phyloP scores from a whole-genome alignment of 1,284 basidiomycete genomes.

The Abortiporus biennis region DNA sequence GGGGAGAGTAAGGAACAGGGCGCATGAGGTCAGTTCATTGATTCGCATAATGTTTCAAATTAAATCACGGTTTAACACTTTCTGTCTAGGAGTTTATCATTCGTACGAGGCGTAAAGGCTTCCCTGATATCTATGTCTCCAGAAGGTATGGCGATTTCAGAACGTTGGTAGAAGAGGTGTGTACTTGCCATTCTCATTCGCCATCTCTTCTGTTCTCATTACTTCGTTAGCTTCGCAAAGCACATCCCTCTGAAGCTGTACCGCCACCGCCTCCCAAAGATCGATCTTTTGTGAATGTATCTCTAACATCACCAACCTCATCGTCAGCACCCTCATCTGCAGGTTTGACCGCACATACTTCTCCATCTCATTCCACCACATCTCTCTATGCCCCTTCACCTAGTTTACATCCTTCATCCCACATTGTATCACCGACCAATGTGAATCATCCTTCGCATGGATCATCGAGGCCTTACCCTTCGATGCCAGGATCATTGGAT shows the following conservation, averaged over 20 bases:
- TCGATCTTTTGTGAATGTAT: slow-evolving; percentile 53
- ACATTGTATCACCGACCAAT: too few relatives aligned
- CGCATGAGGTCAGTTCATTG: slow-evolving; percentile 69
- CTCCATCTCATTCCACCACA: too few relatives aligned
- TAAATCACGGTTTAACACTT: slow-evolving; percentile 4
- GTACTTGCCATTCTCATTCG: slow-evolving; percentile 18
- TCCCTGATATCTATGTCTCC: slow-evolving; percentile 81
- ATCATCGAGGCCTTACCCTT: slow-evolving; percentile 2
- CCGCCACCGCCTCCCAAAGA: slow-evolving; percentile 84
- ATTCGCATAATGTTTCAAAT: background rate
- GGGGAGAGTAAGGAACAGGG: slow-evolving; percentile 75
- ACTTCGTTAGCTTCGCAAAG: slow-evolving; percentile 64
- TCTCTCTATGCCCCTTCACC: too few relatives aligned
- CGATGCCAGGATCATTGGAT: slow-evolving; percentile 19
- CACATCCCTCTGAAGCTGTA: slow-evolving; percentile 76
- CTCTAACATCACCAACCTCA: slow-evolving; percentile 29
- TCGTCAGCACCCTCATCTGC: slow-evolving; percentile 23
- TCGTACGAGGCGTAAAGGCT: slow-evolving; percentile 71
- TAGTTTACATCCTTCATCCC: too few relatives aligned
- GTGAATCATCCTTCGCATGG: background rate
- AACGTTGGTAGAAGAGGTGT: slow-evolving; percentile 77
- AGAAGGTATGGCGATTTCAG: slow-evolving; percentile 94
- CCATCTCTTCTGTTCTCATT: slow-evolving; percentile 12
- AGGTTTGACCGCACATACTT: slow-evolving; percentile 13
- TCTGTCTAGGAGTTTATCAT: slow-evolving; percentile 89